Base-by-base conservation (phyloP, 257 asterid species). In the Nicotiana sylvestris region DNA sequence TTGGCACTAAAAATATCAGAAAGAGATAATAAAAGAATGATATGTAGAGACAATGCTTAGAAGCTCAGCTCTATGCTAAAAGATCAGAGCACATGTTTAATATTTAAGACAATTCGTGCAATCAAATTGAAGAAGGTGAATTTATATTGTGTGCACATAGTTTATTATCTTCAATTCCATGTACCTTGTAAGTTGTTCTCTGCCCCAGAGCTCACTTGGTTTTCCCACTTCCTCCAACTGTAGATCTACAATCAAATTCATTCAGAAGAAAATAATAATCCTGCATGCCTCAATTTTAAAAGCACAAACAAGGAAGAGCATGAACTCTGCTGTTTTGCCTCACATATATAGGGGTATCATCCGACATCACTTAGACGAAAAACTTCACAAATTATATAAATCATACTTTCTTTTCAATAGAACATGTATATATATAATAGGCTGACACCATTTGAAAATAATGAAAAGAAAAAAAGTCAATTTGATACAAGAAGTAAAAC, bases 151-250 rank as follows among this genome's bases (percentile, higher is more conserved):
- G 21, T 5, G 37, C 25, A 72, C 18, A 64, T 62, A 61, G 62
- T 53, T 25, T 32, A 61, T 80, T 11, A 12, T 62, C 39, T 62
- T 65, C 74, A 56, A 83, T 57, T 77, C 66, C 25, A 46, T 76
- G 33, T 83, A 90, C 98, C 94, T 85, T 78, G 90, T 72, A 90
- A 76, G 86, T 86, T 88, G 21, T 74, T 91, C 83, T 89, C 97
- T 25, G 91, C 89, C 78, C 86, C 76, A 7, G 82, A 74, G 58
- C 87, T 84, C 17, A 90, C 92, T 84, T 91, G 97, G 84, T 88
- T 81, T 88, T 95, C 98, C 98, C 98, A 95, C 85, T 93, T 93
- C 86, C 98, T 93, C 98, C 98, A 95, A 87, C 98, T 95, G 82
- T 95, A 95, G 83, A 93, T 95, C 98, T 95, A 76, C 89, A 87